A percentile compares a stretch with the other conserved stretches of the same genome.
Evolutionary conservation across 1,139 yeast genomes (phyloP).

Genomic region (Sugiyamaella sp.): DNA sequence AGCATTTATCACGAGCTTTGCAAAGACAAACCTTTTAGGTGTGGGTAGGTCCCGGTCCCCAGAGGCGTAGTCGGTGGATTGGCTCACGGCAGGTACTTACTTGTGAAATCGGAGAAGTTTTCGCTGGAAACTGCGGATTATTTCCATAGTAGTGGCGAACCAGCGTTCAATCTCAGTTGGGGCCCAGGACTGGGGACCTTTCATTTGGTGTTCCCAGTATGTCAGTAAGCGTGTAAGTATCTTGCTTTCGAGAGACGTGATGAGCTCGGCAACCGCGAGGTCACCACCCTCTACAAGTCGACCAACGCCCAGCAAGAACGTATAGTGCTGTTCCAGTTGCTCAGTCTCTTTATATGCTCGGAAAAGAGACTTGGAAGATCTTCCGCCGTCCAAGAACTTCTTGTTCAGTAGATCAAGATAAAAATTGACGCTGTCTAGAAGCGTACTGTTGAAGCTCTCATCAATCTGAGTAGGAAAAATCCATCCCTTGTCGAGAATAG

Average conservation of each 20-base stretch:
- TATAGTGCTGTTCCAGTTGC: slow-evolving; percentile 75
- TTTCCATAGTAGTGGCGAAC: slow-evolving; percentile 82
- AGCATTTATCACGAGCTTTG: slow-evolving; percentile 20
- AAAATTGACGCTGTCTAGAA: slow-evolving; percentile 74
- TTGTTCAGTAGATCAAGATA: slow-evolving; percentile 70
- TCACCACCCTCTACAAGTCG: slow-evolving; percentile 81
- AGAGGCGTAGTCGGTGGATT: too few relatives aligned
- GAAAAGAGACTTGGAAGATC: slow-evolving; percentile 57
- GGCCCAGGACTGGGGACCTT: slow-evolving; percentile 59
- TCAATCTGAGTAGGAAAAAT: slow-evolving; percentile 68
- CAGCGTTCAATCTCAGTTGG: slow-evolving; percentile 71
- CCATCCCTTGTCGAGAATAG: slow-evolving; percentile 70
- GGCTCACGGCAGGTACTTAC: too few relatives aligned
- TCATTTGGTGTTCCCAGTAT: slow-evolving; percentile 72
- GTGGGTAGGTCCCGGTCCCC: not conserved
- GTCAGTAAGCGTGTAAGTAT: slow-evolving; percentile 69
- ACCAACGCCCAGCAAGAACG: slow-evolving; percentile 73
- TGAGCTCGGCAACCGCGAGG: slow-evolving; percentile 74
- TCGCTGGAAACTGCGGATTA: slow-evolving; percentile 82
- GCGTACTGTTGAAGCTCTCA: slow-evolving; percentile 67
- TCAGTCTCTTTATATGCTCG: slow-evolving; percentile 93
- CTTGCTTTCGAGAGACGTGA: slow-evolving; percentile 62
- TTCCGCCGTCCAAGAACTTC: slow-evolving; percentile 77
- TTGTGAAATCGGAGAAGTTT: slow-evolving; percentile 78
- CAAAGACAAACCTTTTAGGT: too few relatives aligned